A percentile compares a stretch with the other conserved stretches of the same genome.
These are phyloP conservation scores for Sphaerobolus stellatus DNA, from an alignment of 1,284 basidiomycete species.

Conservation along the genomic window DNA sequence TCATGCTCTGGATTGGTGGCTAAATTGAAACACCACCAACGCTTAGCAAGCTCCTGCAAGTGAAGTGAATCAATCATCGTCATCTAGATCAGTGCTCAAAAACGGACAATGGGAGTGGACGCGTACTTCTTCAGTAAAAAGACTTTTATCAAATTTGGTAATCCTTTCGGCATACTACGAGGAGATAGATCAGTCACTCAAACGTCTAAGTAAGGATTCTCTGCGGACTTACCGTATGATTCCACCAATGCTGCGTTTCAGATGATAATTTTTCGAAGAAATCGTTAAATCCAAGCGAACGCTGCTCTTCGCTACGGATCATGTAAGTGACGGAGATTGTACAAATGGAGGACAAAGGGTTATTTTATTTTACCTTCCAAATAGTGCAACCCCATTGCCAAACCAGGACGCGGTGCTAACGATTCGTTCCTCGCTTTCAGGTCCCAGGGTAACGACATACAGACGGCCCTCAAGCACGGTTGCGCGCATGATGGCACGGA, in stretches of 20 bases:
- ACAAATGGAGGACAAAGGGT: not conserved
- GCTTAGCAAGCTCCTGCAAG: not conserved
- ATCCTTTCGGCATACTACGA: not conserved
- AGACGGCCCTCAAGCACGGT: constrained; percentile 1
- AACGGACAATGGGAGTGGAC: too few species aligned
- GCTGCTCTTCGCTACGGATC: not conserved
- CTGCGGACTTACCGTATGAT: not conserved
- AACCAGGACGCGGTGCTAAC: constrained; percentile 2
- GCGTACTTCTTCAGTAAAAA: constrained; percentile 5
- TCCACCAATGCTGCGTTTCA: not conserved
- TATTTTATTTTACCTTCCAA: not conserved
- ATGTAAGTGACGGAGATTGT: not conserved
- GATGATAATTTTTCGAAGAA: not conserved
- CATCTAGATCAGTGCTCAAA: not conserved
- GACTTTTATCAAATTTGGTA: not conserved
- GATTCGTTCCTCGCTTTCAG: not conserved
- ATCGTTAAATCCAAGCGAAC: not conserved
- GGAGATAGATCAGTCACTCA: not conserved
- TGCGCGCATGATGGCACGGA: not conserved
- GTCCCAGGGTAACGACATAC: constrained; percentile 3
- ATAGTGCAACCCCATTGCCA: not conserved
- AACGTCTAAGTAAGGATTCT: not conserved
- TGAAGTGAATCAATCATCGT: not conserved
- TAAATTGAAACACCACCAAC: constrained; percentile 5
- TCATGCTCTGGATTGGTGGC: constrained; percentile 4